A percentile compares a stretch with the other conserved stretches of the same genome.
phyloP scores from a whole-genome alignment of 257 asterid species.

The Nicotiana attenuata region DNA sequence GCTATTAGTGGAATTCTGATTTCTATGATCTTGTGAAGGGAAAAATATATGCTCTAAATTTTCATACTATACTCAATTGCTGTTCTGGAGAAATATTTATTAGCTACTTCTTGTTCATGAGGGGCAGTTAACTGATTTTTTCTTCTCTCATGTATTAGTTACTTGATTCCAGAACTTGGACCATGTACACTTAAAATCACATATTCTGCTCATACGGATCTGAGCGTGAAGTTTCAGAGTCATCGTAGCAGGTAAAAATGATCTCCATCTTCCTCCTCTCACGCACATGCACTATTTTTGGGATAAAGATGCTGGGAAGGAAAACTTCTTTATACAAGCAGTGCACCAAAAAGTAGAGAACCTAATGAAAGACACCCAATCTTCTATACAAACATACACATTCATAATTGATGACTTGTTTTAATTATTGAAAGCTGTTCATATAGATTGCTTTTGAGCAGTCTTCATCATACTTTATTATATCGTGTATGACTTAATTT shows the following conservation, averaged over 20 bases:
- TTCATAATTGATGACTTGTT: neutral
- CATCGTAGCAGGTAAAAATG: conserved; percentile 66
- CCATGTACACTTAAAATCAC: conserved; percentile 85
- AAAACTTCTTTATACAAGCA: neutral
- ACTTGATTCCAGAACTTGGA: conserved; percentile 84
- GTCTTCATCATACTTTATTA: neutral
- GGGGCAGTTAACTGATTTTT: conserved; percentile 15
- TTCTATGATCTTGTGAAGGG: neutral
- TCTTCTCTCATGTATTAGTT: conserved; percentile 39
- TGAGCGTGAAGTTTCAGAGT: conserved; percentile 91
- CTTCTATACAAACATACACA: neutral
- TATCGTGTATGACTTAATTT: neutral
- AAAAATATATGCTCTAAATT: neutral
- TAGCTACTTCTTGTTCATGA: conserved; percentile 6
- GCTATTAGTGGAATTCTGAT: neutral
- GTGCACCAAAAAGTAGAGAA: neutral
- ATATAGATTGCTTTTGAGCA: neutral
- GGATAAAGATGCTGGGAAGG: neutral
- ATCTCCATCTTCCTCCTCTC: neutral
- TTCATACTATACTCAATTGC: neutral
- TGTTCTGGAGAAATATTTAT: conserved; percentile 1
- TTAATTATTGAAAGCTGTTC: neutral
- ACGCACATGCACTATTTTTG: neutral
- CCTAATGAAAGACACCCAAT: neutral
- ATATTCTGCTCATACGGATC: conserved; percentile 92